Conservation (phyloP, 352 stramenopile species). For the Globisporangium rhizosaccharum region DNA sequence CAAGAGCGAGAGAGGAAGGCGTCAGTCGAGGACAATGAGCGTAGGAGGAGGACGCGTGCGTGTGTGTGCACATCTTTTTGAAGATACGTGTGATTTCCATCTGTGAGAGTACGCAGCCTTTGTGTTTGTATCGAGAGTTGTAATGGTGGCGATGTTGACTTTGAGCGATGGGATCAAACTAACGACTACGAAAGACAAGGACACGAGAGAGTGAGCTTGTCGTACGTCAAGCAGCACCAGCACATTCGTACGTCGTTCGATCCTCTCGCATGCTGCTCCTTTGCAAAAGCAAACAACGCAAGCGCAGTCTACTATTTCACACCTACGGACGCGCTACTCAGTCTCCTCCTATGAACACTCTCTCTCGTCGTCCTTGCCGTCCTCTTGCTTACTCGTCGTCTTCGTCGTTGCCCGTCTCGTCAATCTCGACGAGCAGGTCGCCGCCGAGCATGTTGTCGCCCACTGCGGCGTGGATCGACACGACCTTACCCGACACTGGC, state of each 20-base stretch:
- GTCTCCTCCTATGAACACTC: neutral
- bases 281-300: neutral
- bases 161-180: no score
- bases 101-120: no score
- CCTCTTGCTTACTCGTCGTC: conserved; percentile 17
- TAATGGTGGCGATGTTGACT: no score
- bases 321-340: neutral
- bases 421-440: conserved; percentile 95
- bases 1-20: neutral
- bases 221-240: no score
- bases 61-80: neutral
- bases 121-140: no score
- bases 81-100: neutral
- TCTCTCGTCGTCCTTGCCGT: neutral
- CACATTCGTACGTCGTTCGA: no score
- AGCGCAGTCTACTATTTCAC: neutral
- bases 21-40: neutral
- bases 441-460: conserved; percentile 93
- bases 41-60: neutral
- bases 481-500: conserved; percentile 88
- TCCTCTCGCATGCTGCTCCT: neutral
- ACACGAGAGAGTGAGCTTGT: no score
- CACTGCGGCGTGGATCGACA: conserved; percentile 86
- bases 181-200: no score
- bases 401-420: conserved; percentile 67